These are phyloP conservation scores for Malassezia nana DNA, from an alignment of 1,284 basidiomycete species.

Conservation along the genomic window DNA sequence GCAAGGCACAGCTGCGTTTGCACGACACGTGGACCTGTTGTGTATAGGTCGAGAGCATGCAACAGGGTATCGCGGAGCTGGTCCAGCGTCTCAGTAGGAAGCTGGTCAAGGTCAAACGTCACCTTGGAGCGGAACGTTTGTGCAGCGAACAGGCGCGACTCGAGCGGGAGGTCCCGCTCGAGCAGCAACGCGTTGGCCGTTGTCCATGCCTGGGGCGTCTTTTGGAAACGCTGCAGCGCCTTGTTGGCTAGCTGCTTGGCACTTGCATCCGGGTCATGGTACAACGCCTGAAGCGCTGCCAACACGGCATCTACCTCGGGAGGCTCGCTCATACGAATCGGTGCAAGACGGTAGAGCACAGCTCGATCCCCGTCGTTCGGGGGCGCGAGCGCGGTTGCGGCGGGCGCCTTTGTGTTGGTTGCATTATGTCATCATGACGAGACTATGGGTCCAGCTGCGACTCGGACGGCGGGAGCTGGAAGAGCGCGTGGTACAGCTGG, in stretches of 20 bases:
- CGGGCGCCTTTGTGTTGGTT: not conserved
- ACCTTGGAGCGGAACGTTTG: conserved; percentile 96
- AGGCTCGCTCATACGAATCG: conserved; percentile 12
- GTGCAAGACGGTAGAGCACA: not conserved
- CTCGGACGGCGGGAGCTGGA: not conserved
- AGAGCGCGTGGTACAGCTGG: conserved; percentile 23
- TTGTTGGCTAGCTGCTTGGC: conserved; percentile 60
- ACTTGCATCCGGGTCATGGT: conserved; percentile 62
- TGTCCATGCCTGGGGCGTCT: conserved; percentile 79
- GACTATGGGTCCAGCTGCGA: not conserved
- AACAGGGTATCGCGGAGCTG: conserved; percentile 78
- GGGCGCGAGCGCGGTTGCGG: not conserved
- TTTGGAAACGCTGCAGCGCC: conserved; percentile 50
- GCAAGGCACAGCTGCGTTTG: conserved; percentile 82
- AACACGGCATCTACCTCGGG: conserved; percentile 46
- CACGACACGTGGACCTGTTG: conserved; percentile 72
- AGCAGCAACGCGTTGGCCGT: conserved; percentile 83
- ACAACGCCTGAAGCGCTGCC: conserved; percentile 53
- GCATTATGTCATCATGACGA: conserved; percentile 3
- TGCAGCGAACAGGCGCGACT: conserved; percentile 85
- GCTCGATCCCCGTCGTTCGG: not conserved
- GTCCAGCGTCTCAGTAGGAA: conserved; percentile 63
- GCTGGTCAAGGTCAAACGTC: conserved; percentile 85
- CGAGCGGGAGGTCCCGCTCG: conserved; percentile 64
- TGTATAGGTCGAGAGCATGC: conserved; percentile 58